Base-by-base conservation (phyloP, 1,284 basidiomycete genomes). In the Ustilago tritici region DNA sequence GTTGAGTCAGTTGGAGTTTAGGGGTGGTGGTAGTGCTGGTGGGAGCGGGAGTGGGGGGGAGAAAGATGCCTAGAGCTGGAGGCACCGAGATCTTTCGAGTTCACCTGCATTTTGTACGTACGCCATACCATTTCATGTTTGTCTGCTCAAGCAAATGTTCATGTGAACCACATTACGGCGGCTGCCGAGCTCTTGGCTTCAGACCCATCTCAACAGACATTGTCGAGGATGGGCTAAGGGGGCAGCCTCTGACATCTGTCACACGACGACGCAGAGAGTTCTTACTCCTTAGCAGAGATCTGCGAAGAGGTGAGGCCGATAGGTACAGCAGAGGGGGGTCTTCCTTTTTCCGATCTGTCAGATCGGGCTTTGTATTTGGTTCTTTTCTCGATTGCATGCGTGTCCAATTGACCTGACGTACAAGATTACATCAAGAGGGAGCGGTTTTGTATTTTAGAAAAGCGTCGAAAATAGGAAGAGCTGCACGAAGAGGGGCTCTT, bases 1-100 rank as follows among this genome's bases (percentile, higher is more conserved):
- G 46, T 65, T 82, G 34, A 78, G 72, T 43, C 75, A 79, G 61
- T 62, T 82, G 34, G 81, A 82, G 60, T 82, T 80, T 35, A 64
- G 61, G 8, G 75, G 74, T 9, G 19, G 58, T 36, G 55, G 11
- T 14, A 28, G 38, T 41, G 35, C 28, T 8, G 12, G 49, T 14
- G 49, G 49, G 14, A 50, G 49, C 15, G 49, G 49, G 9, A 50
- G 34, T 23, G 43, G 4, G 3, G 35, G 35, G 15, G 54, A 56
- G 36, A 41, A 56, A 15, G 54, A 38, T 12, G 34, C 35, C 50
- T 53, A n/a, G 14, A 28, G 49, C 1, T 38, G 9, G 31, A 50
- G 10, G 19, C 19, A 9, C 3, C 28, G 49, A 50, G 10, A 23
- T 23, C 32, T 49, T 28, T 49, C 32, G 40, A 32, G 38, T 43